Conservation (phyloP, 768 basidiomycete genomes). For the Coprinellus aureogranulatus region DNA sequence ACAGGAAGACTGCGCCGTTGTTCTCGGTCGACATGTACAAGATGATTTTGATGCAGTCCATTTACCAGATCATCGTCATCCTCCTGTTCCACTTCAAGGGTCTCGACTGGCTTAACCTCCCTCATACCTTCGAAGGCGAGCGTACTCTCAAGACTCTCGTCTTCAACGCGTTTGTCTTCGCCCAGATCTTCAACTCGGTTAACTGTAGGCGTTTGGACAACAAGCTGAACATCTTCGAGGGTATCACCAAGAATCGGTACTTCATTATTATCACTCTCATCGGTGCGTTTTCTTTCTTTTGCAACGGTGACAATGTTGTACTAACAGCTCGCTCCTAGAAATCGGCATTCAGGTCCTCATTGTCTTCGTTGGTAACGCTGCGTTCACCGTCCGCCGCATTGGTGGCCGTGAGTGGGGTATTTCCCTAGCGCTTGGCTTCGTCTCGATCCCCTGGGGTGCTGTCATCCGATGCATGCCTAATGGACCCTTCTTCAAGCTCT, state of each 20-base stretch:
- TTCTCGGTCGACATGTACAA: constrained; percentile 96
- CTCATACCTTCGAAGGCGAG: constrained; percentile 36
- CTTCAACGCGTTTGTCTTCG: constrained; percentile 98
- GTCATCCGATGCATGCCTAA: constrained; percentile 81
- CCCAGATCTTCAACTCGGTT: constrained; percentile 94
- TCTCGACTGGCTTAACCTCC: constrained; percentile 61
- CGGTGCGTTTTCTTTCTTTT: constrained; percentile 48
- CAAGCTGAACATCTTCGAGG: constrained; percentile 85
- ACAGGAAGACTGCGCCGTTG: constrained; percentile 82
- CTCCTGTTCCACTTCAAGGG: constrained; percentile 91
- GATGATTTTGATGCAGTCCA: constrained; percentile 87
- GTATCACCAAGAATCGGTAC: constrained; percentile 74
- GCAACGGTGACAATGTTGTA: neutral
- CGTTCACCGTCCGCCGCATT: constrained; percentile 84
- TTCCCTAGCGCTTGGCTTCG: constrained; percentile 79
- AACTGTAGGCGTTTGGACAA: constrained; percentile 88
- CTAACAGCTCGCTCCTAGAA: constrained; percentile 47
- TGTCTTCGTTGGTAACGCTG: constrained; percentile 86
- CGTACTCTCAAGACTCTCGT: constrained; percentile 76
- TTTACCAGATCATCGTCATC: constrained; percentile 80
- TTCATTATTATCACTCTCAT: constrained; percentile 83
- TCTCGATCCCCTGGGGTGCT: constrained; percentile 85
- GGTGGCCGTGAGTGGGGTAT: constrained; percentile 90
- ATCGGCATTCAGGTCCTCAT: constrained; percentile 83
- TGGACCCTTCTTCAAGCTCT: constrained; percentile 64